These are phyloP conservation scores for Corylus avellana DNA, from an alignment of 306 rosid species.

Conservation along the genomic window DNA sequence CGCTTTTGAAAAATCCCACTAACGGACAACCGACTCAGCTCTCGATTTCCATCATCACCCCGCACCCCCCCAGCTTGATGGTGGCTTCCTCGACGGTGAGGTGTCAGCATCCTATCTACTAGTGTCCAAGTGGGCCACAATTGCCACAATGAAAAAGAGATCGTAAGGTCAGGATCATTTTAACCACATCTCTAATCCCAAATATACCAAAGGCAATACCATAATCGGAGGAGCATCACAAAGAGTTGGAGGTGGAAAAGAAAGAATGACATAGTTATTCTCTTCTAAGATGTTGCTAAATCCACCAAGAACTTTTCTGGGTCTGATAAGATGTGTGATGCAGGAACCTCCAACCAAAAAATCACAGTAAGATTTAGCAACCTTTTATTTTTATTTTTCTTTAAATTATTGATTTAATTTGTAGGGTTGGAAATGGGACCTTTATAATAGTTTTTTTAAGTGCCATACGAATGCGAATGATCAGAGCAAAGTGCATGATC, in stretches of 20 bases:
- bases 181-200: not conserved
- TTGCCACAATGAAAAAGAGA: slow-evolving; percentile 10
- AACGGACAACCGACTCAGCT: slow-evolving; percentile 21
- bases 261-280: not conserved
- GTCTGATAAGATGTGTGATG: not conserved
- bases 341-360: not conserved
- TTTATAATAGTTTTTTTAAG: not conserved
- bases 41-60: too few species aligned
- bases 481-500: slow-evolving; percentile 34
- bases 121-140: not conserved
- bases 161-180: not conserved
- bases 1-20: slow-evolving; percentile 7
- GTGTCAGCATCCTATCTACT: slow-evolving; percentile 22
- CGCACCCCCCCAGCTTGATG: not conserved
- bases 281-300: not conserved
- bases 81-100: not conserved
- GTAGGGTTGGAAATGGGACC: not conserved
- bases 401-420: not conserved
- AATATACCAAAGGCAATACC: not conserved
- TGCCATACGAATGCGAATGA: slow-evolving; percentile 15
- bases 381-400: not conserved
- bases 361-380: not conserved
- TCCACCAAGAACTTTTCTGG: not conserved
- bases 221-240: not conserved
- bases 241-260: not conserved